Percentiles rank a stretch among this genome's conserved stretches.
Conservation (phyloP, 2,329 filamentous ascomycete species). For the Corniculantispora saksenae region DNA sequence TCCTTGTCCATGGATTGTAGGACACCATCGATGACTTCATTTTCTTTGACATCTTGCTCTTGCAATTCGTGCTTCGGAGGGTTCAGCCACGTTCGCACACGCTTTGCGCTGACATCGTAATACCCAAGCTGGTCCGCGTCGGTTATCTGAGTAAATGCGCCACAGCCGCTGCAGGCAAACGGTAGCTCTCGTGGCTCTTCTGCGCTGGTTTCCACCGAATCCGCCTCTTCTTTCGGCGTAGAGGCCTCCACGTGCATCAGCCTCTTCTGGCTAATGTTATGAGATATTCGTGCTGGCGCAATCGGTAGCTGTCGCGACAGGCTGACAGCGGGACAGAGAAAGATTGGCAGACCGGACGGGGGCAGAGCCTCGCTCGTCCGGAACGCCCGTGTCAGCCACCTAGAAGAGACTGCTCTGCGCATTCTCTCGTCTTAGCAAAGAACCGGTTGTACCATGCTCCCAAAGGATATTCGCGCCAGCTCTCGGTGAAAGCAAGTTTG, state of each 20-base stretch:
- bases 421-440: constrained; percentile 31
- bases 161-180: constrained; percentile 63
- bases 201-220: neutral
- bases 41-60: constrained; percentile 35
- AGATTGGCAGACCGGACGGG: constrained; percentile 45
- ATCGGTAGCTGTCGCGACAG: constrained; percentile 17
- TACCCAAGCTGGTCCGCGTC: constrained; percentile 56
- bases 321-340: constrained; percentile 49
- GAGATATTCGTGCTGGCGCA: neutral
- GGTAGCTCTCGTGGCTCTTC: constrained; percentile 44
- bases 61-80: constrained; percentile 24
- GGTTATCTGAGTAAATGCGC: constrained; percentile 61
- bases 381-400: constrained; percentile 46
- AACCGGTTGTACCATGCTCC: neutral
- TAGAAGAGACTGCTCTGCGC: constrained; percentile 46
- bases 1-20: constrained; percentile 44
- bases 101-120: constrained; percentile 53
- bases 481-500: neutral
- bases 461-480: neutral
- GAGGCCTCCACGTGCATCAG: constrained; percentile 31
- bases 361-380: constrained; percentile 41
- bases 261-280: constrained; percentile 25
- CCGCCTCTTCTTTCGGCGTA: neutral
- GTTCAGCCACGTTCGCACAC: constrained; percentile 50
- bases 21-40: constrained; percentile 48